Percentiles rank a stretch among this genome's conserved stretches.
Evolutionary conservation across 108 stramenopile species (phyloP).

Genomic region (Seminavis robusta): DNA sequence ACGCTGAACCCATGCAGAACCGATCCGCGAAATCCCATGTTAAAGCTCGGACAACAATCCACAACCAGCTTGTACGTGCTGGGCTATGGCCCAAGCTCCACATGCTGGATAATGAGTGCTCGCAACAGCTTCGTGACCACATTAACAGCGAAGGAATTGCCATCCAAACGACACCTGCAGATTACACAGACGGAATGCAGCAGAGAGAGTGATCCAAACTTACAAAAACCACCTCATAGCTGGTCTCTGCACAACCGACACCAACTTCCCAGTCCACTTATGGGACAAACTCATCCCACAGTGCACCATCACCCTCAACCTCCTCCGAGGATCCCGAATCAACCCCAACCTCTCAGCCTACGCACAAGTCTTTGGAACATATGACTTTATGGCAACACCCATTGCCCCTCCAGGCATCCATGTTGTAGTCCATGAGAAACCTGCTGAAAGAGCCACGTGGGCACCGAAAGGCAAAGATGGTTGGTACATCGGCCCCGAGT

Average conservation of each 20-base stretch:
- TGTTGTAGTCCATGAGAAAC: slow-evolving; percentile 22
- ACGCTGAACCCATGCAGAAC: slow-evolving; percentile 14
- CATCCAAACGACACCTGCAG: slow-evolving; percentile 36
- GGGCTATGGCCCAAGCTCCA: slow-evolving; percentile 3
- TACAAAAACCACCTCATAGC: slow-evolving; percentile 50
- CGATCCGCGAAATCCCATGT: neutral
- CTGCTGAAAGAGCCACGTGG: slow-evolving; percentile 11
- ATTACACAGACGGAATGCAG: slow-evolving; percentile 34
- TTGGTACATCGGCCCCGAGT: slow-evolving; percentile 25
- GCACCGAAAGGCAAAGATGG: slow-evolving; percentile 18
- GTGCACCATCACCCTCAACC: slow-evolving; percentile 30
- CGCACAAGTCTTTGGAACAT: slow-evolving; percentile 7
- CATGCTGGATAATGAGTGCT: slow-evolving; percentile 19
- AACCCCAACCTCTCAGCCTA: slow-evolving; percentile 26
- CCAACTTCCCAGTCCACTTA: slow-evolving; percentile 23
- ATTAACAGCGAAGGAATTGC: slow-evolving; percentile 9
- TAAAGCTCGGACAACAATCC: neutral
- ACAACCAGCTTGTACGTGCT: neutral
- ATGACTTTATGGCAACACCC: slow-evolving; percentile 41
- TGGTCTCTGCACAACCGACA: slow-evolving; percentile 21
- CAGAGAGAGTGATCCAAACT: slow-evolving; percentile 44
- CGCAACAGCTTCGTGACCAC: slow-evolving; percentile 4
- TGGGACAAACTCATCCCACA: slow-evolving; percentile 40
- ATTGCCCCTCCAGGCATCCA: slow-evolving; percentile 38
- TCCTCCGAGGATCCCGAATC: slow-evolving; percentile 14